Conservation (phyloP, 176 grass and related monocot genomes). For the Typha latifolia region DNA sequence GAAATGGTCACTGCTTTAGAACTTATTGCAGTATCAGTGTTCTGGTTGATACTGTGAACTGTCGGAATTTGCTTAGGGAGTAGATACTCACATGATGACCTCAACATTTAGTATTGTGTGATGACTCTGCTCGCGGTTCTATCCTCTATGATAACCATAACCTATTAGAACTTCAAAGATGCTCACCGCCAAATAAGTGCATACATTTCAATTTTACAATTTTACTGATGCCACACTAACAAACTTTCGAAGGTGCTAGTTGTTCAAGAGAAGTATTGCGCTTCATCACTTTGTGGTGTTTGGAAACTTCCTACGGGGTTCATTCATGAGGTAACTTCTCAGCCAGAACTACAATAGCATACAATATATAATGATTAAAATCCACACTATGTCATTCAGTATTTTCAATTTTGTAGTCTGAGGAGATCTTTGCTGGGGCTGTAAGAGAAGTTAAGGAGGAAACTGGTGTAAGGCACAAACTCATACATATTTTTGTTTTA, state of each 20-base stretch:
- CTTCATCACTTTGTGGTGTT: slow-evolving; percentile 22
- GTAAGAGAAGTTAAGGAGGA: slow-evolving; percentile 90
- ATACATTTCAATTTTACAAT: too few species aligned
- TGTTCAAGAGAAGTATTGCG: slow-evolving; percentile 70
- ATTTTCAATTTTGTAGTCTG: slow-evolving; percentile 35
- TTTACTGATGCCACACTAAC: too few species aligned
- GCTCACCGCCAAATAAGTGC: too few species aligned
- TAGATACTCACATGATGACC: too few species aligned
- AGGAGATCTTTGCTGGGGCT: slow-evolving; percentile 83
- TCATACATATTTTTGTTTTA: neutral
- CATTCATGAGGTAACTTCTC: slow-evolving; percentile 57
- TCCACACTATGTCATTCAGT: neutral
- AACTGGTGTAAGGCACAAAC: slow-evolving; percentile 60
- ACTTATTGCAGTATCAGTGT: too few species aligned
- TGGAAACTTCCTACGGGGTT: slow-evolving; percentile 98
- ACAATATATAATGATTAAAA: neutral
- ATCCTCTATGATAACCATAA: too few species aligned
- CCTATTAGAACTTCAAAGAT: too few species aligned
- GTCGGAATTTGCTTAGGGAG: too few species aligned
- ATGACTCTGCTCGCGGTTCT: too few species aligned
- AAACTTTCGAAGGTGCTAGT: slow-evolving; percentile 53
- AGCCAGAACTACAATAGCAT: neutral
- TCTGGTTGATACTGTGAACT: too few species aligned
- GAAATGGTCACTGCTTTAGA: too few species aligned
- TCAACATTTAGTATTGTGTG: too few species aligned